Evolutionary conservation across 2,329 filamentous ascomycete species (phyloP).

Genomic region (Zasmidium angulare): DNA sequence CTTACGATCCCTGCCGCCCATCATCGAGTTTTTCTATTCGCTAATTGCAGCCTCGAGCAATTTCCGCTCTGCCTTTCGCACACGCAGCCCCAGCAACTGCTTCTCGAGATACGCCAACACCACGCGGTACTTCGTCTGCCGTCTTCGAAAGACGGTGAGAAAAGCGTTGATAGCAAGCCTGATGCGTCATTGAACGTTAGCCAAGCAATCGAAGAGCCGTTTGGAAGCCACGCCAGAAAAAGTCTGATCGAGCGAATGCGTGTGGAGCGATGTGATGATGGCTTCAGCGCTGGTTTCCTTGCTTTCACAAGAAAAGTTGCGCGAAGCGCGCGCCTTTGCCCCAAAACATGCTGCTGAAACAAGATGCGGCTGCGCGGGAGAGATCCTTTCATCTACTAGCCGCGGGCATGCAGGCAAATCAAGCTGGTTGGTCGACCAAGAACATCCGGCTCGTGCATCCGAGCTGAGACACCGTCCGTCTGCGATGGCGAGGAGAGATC

Average conservation of each 20-base stretch:
- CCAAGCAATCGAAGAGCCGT: background rate
- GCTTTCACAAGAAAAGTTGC: background rate
- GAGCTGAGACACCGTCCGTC: slow-evolving; percentile 2
- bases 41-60: slow-evolving; percentile 5
- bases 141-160: slow-evolving; percentile 62
- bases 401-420: background rate
- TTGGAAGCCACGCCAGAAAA: background rate
- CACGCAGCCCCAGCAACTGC: slow-evolving; percentile 28
- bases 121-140: slow-evolving; percentile 67
- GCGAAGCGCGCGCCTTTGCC: background rate
- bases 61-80: slow-evolving; percentile 10
- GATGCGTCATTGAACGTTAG: slow-evolving; percentile 4
- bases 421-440: background rate
- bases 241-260: no score
- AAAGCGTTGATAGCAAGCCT: slow-evolving; percentile 74
- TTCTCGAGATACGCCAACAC: slow-evolving; percentile 67
- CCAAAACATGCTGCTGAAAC: background rate
- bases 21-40: background rate
- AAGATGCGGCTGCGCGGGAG: background rate
- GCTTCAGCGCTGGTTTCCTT: no score
- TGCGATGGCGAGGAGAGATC: slow-evolving; percentile 9
- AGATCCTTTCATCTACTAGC: background rate
- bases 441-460: slow-evolving; percentile 1
- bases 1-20: slow-evolving; percentile 3
- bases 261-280: background rate